These are phyloP conservation scores for Aspergillus nomiae DNA, from an alignment of 2,329 filamentous ascomycete species.

Conservation along the genomic window DNA sequence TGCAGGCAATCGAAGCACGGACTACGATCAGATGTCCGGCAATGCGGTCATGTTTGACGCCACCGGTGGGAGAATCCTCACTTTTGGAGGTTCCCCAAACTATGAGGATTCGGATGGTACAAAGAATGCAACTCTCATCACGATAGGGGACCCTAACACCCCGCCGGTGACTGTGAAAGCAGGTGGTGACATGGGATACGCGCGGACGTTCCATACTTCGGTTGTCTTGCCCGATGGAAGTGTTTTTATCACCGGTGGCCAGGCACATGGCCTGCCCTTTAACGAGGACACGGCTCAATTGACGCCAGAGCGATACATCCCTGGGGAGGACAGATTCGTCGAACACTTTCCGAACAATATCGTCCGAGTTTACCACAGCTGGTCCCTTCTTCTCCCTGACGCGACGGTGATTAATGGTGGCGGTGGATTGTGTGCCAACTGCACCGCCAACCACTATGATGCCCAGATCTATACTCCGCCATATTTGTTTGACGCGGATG, in stretches of 20 bases:
- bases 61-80: conserved; percentile 2
- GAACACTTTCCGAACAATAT: conserved; percentile 16
- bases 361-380: conserved; percentile 49
- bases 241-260: conserved; percentile 52
- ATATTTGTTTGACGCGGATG: conserved; percentile 51
- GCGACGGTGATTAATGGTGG: conserved; percentile 55
- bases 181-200: conserved; percentile 48
- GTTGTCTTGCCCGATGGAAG: conserved; percentile 54
- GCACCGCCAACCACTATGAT: conserved; percentile 53
- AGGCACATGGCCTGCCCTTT: conserved; percentile 46
- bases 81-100: conserved; percentile 3
- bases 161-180: conserved; percentile 26
- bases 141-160: conserved; percentile 3
- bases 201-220: conserved; percentile 48
- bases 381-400: conserved; percentile 52
- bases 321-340: conserved; percentile 43
- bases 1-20: background rate
- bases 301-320: conserved; percentile 51
- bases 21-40: conserved; percentile 9
- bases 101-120: conserved; percentile 5
- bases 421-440: conserved; percentile 55
- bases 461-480: conserved; percentile 57
- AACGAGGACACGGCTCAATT: conserved; percentile 47
- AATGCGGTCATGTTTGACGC: conserved; percentile 11
- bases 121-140: conserved; percentile 4